Base-by-base conservation (phyloP, 805 yeast genomes). In the Starmerella apicola region DNA sequence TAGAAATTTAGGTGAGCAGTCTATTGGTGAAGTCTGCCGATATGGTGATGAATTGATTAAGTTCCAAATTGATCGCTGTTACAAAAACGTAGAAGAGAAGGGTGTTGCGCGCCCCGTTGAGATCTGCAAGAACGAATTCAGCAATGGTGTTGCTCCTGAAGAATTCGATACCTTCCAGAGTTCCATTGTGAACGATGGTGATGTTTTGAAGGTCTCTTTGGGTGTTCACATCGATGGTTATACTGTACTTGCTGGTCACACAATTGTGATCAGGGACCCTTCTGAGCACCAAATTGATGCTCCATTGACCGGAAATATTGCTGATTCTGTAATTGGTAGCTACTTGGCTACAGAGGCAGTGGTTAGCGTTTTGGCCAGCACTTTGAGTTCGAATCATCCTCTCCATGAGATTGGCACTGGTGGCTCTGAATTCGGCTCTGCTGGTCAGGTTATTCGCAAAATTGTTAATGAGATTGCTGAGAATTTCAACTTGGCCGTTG, bases 191-290 rank as follows among this genome's bases (percentile, higher is more conserved):
- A 58, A 60, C 39, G 74, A 75, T 19, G 97, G 97, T 37, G 96
- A 91, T 59, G 68, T 86, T 35, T 83, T 83, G 25, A 86, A 88
- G 46, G 71, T 91, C 42, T 66, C 81, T 10, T 67, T 88, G 22
- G 98, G 96, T 36, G 86, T 80, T 44, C 96, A 91, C 49, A 74
- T 91, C 51, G 98, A 91, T 61, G 98, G 98, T 41, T 91, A 86
- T 65, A 81, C 96, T 10, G 76, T 94, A 1, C 74, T 76, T 57
- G 76, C 74, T 9, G 75, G 94, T 22, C 98, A 91, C 61, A 86
- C 96, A 2, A 55, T 84, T 46, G 91, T 85, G 23, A 76, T 85
- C 39, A 5, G n/a, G 15, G 37, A 29, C 16, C 26, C 31, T 24
- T 16, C 15, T 10, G 12, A 8, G 10, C 27, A 19, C n/a, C 24